Evolutionary conservation across 306 rosid species (phyloP).

Genomic region (Lathyrus sativus): DNA sequence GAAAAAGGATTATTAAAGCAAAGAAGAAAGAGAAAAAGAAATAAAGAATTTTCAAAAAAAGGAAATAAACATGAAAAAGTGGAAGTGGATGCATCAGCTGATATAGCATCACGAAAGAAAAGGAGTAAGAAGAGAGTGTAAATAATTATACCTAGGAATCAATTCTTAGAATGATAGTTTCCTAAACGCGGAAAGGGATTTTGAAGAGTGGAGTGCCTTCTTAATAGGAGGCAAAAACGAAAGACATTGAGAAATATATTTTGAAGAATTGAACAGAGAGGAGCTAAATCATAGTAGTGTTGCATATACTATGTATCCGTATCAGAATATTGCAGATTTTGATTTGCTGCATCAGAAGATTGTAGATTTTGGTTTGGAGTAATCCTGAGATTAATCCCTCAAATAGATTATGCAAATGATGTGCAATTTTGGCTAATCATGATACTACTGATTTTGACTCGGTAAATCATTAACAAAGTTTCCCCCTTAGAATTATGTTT

Average conservation of each 20-base stretch:
- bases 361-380: too few species aligned
- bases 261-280: not conserved
- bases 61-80: slow-evolving; percentile 13
- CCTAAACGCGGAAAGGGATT: not conserved
- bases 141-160: not conserved
- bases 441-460: too few species aligned
- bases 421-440: too few species aligned
- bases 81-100: slow-evolving; percentile 24
- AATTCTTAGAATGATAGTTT: not conserved
- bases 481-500: too few species aligned
- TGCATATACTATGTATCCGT: not conserved
- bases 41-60: slow-evolving; percentile 38
- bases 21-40: slow-evolving; percentile 48
- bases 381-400: too few species aligned
- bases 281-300: not conserved
- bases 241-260: not conserved
- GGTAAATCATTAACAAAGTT: too few species aligned
- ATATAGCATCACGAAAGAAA: slow-evolving; percentile 27
- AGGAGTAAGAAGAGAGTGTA: slow-evolving; percentile 28
- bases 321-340: not conserved
- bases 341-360: too few species aligned
- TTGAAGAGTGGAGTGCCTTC: slow-evolving; percentile 7
- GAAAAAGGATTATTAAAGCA: slow-evolving; percentile 71
- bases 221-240: not conserved
- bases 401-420: too few species aligned